Conservation (phyloP, 257 asterid species). For the Scutellaria baicalensis region DNA sequence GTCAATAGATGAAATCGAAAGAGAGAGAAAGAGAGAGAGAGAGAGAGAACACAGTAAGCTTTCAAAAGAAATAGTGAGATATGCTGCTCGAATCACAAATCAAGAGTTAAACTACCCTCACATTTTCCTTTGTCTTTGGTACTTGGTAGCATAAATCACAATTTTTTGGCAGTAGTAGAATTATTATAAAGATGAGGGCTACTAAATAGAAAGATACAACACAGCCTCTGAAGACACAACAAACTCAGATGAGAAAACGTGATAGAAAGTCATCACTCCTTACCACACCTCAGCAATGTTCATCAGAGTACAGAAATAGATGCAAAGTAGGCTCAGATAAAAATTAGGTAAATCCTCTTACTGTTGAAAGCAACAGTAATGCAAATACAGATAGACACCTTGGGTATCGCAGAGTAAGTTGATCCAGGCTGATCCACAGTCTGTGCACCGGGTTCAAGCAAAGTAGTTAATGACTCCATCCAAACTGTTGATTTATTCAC, state of each 20-base stretch:
- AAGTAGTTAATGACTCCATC: conserved; percentile 20
- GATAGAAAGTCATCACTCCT: neutral
- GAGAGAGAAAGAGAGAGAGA: neutral
- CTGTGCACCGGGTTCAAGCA: conserved; percentile 8
- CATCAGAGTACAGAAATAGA: neutral
- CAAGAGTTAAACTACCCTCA: neutral
- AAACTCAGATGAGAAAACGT: neutral
- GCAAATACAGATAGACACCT: conserved; percentile 24
- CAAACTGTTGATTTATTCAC: conserved; percentile 17
- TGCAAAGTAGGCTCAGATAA: neutral
- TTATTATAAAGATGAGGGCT: neutral
- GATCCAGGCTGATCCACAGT: conserved; percentile 19
- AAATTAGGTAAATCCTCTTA: neutral
- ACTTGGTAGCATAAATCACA: neutral
- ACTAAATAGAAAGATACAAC: neutral
- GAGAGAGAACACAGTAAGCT: no score
- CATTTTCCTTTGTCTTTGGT: neutral
- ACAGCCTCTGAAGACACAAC: neutral
- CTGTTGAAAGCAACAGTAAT: neutral
- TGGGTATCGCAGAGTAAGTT: conserved; percentile 23
- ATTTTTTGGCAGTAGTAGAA: neutral
- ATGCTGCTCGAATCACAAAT: neutral
- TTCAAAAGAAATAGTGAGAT: neutral
- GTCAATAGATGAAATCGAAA: neutral
- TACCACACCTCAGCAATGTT: neutral